Percentiles rank a stretch among this genome's conserved stretches.
phyloP scores from a whole-genome alignment of 1,284 basidiomycete genomes.

The Phellopilus nigrolimitatus region DNA sequence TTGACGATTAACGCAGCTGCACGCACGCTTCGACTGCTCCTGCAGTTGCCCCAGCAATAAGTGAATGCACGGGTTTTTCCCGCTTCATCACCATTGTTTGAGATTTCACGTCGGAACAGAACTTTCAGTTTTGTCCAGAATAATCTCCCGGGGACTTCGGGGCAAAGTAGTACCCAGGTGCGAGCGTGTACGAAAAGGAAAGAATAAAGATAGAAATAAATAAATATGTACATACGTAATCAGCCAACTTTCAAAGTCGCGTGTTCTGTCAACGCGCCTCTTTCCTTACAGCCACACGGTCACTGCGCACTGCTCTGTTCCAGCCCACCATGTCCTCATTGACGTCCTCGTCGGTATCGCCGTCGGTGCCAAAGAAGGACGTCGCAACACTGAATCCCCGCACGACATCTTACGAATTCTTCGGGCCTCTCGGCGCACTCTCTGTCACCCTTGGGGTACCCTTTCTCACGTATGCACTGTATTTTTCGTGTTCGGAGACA shows the following conservation, averaged over 20 bases:
- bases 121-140: too few species aligned
- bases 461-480: constrained; percentile 72
- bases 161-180: too few species aligned
- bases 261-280: too few species aligned
- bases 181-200: too few species aligned
- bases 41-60: constrained; percentile 89
- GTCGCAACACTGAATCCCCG: constrained; percentile 50
- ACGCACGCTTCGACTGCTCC: constrained; percentile 88
- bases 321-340: constrained; percentile 1
- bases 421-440: constrained; percentile 79
- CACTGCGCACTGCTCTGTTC: neutral
- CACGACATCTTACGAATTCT: constrained; percentile 76
- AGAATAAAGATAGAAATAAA: too few species aligned
- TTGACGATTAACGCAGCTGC: too few species aligned
- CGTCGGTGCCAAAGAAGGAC: constrained; percentile 14
- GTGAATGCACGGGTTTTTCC: constrained; percentile 76
- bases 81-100: constrained; percentile 32
- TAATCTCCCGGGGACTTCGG: too few species aligned
- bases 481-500: constrained; percentile 80
- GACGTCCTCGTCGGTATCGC: neutral
- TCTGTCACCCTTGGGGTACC: constrained; percentile 75
- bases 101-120: neutral
- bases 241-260: too few species aligned
- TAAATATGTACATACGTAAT: too few species aligned
- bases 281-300: too few species aligned